Base-by-base conservation (phyloP, 768 basidiomycete genomes). In the Cytidiella melzeri region DNA sequence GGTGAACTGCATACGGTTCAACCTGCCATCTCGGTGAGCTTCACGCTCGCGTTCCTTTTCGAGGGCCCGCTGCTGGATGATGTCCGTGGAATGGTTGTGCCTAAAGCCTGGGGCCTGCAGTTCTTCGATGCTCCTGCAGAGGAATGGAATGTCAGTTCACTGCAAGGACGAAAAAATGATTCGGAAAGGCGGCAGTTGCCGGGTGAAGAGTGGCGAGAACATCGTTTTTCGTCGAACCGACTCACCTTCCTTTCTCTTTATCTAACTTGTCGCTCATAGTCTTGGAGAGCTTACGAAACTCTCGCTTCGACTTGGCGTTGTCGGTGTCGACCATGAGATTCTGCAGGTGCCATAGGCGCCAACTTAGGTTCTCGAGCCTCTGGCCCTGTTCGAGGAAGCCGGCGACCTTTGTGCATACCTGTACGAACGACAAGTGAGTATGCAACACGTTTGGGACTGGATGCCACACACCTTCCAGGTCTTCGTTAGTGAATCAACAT, bases 331-430 rank as follows among this genome's bases (percentile, higher is more conserved):
- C 89, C 73, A 92, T 92, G 59, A 92, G 80, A 59, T 83, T 88
- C 70, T 92, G 90, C 43, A 92, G 80, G 64, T 92, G 88, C 90
- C 90, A 92, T 66, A 92, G 77, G 63, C 90, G 80, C 90, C 90
- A 92, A 58, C 83, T 85, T 69, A 92, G 70, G 76, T 92, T 92
- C 77, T 92, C 90, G 62, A 92, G 87, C 48, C 90, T 76, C 64
- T 89, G 87, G 41, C 90, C 90, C 65, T 92, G 88, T 70, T 92
- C 90, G 64, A 92, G 87, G 72, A 81, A 91, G 66, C 85, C 80
- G 45, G 88, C 89, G 54, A 92, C 90, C 73, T 91, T 91, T 19
- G 89, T 89, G 71, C 89, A 91, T 65, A 90, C 87, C 87, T 88
- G 48, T 10, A 47, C 11, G 11, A 25, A 36, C 30, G 45, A 23